phyloP scores from a whole-genome alignment of 768 basidiomycete genomes.

The Naganishia kalamii region DNA sequence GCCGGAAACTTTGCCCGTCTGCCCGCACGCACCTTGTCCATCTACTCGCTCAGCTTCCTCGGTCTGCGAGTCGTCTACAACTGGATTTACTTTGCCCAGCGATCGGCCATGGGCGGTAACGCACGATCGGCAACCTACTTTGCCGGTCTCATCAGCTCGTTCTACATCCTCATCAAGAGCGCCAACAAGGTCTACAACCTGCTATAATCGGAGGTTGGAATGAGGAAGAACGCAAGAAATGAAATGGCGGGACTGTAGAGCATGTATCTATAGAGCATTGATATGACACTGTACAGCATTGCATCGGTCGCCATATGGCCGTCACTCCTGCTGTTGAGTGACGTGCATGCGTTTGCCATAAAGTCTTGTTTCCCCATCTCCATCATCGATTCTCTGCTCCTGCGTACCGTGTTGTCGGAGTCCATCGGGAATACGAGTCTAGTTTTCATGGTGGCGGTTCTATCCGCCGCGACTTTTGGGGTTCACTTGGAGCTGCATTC shows the following conservation, averaged over 20 bases:
- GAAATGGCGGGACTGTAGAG: neutral
- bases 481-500: too few species aligned
- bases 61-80: conserved; percentile 21
- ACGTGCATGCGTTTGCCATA: too few species aligned
- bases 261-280: neutral
- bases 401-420: too few species aligned
- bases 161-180: conserved; percentile 23
- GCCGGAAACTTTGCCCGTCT: conserved; percentile 24
- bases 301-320: too few species aligned
- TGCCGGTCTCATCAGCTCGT: neutral
- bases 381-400: too few species aligned
- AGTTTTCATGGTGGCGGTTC: too few species aligned
- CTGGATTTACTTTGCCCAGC: conserved; percentile 23
- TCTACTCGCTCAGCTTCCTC: conserved; percentile 22
- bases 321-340: too few species aligned
- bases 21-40: conserved; percentile 18
- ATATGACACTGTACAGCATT: too few species aligned
- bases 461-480: too few species aligned
- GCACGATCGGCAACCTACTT: conserved; percentile 17
- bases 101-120: neutral
- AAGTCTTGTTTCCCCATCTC: too few species aligned
- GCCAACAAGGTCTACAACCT: conserved; percentile 22
- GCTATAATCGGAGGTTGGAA: conserved; percentile 11
- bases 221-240: neutral
- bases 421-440: too few species aligned